Base-by-base conservation (phyloP, 192 early-diverging fungal genomes). In the Entomortierella parvispora region DNA sequence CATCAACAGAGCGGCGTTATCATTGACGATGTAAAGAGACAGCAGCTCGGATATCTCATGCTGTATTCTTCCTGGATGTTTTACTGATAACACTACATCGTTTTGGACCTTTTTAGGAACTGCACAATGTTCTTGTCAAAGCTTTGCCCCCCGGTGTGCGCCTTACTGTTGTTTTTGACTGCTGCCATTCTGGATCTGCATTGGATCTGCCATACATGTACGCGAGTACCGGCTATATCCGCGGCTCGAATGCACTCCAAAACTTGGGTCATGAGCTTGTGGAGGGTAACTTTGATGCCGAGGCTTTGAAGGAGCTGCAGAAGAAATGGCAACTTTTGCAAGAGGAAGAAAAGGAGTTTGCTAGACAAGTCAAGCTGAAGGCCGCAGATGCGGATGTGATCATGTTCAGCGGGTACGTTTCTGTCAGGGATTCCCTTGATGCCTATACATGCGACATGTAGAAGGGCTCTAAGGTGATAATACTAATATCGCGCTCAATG, bases 141-240 rank as follows among this genome's bases (percentile, higher is more conserved):
- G 47, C 59, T 14, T 69, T 85, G 49, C 90, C 90, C 23, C 81
- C 71, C 20, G 87, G 90, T 23, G 86, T 83, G 10, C 88, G 89
- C n/a, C 77, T 92, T 58, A 91, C 90, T 1, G 90, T 81, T 6
- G 83, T 91, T 49, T 90, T 89, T 68, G 90, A 91, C 74, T 92
- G 87, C 74, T 92, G 90, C 68, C 90, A 92, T 66, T 91, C 90
- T 48, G 90, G 89, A 44, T 84, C 90, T n/a, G 88, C 87, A 1
- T 67, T 91, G 57, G 90, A 91, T 50, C 77, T 91, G 34, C 88
- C 90, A 5, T 91, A 86, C 69, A 84, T 85, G 57, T 91, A 91
- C 63, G 76, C 84, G 47, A 81, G 81, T 55, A 58, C 77, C 40
- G 88, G 90, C 31, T 80, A 65, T 29, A 64, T 74, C 25, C 62